A percentile compares a stretch with the other conserved stretches of the same genome.
Conservation (phyloP, 2,329 filamentous ascomycete species). For the Dactylellina haptotyla region DNA sequence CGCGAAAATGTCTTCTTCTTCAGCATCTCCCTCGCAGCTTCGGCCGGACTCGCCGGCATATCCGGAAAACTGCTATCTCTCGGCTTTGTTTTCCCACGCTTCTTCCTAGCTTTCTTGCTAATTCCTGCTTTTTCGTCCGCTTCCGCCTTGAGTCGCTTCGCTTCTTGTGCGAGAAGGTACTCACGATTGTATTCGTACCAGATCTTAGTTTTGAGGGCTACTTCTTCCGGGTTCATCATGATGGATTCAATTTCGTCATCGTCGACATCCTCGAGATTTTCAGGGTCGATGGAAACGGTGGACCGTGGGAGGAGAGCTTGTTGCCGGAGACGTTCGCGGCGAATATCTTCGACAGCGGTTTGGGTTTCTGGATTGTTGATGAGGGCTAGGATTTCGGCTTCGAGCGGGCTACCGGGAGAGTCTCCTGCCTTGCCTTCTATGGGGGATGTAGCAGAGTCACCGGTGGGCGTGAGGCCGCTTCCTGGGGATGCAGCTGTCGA, state of each 20-base stretch:
- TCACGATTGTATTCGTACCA: conserved; percentile 97
- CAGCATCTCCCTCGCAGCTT: conserved; percentile 75
- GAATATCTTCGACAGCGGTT: conserved; percentile 69
- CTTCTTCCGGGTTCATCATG: conserved; percentile 76
- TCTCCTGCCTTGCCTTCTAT: conserved; percentile 65
- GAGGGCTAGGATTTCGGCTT: conserved; percentile 76
- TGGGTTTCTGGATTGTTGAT: conserved; percentile 73
- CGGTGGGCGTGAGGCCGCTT: conserved; percentile 57
- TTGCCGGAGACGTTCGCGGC: conserved; percentile 67
- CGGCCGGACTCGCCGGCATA: conserved; percentile 73
- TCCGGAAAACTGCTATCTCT: conserved; percentile 73
- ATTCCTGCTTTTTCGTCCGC: conserved; percentile 67
- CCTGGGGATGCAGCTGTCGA: conserved; percentile 29
- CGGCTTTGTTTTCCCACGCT: conserved; percentile 65
- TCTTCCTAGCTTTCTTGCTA: conserved; percentile 70
- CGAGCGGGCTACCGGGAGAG: conserved; percentile 68
- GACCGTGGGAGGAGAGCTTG: conserved; percentile 66
- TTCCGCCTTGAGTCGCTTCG: conserved; percentile 80
- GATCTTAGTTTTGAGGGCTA: conserved; percentile 84
- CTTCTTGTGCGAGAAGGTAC: conserved; percentile 86
- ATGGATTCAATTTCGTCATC: conserved; percentile 90
- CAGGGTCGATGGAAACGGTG: conserved; percentile 65
- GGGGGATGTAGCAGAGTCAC: conserved; percentile 56
- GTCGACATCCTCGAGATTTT: conserved; percentile 78
- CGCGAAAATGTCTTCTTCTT: conserved; percentile 76